phyloP scores from a whole-genome alignment of 371 early-diverging fungal species.

The Rhizopus microsporus region DNA sequence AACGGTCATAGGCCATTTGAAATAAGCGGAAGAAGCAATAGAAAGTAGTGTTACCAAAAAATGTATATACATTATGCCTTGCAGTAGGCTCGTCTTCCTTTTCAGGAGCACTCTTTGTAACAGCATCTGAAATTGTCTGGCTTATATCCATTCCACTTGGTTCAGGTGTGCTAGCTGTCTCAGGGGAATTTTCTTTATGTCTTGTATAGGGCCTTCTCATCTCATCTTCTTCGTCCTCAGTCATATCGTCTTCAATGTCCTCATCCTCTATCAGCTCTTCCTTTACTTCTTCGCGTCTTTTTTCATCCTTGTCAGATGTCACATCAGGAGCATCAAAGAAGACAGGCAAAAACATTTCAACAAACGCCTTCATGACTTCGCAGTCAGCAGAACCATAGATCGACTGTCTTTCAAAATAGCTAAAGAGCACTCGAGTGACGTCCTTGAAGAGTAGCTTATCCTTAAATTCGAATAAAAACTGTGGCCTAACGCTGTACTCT shows the following conservation, averaged over 20 bases:
- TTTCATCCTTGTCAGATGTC: conserved; percentile 6
- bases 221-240: conserved; percentile 4
- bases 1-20: conserved; percentile 75
- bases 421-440: conserved; percentile 61
- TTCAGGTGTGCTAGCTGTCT: background rate
- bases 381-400: conserved; percentile 61
- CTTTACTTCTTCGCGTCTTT: conserved; percentile 33
- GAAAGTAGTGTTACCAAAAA: conserved; percentile 75
- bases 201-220: background rate
- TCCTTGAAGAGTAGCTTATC: conserved; percentile 70
- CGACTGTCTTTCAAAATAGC: conserved; percentile 54
- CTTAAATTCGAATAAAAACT: conserved; percentile 67
- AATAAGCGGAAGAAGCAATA: conserved; percentile 90
- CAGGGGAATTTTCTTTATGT: conserved; percentile 19
- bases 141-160: too few species aligned
- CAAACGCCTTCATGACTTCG: conserved; percentile 72
- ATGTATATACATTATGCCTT: conserved; percentile 45
- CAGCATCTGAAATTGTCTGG: background rate
- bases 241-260: conserved; percentile 17
- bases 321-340: conserved; percentile 62
- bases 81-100: conserved; percentile 10
- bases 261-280: conserved; percentile 25
- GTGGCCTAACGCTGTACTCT: conserved; percentile 37
- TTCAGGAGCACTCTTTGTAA: conserved; percentile 4
- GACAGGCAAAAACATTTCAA: conserved; percentile 71